A percentile compares a stretch with the other conserved stretches of the same genome.
Evolutionary conservation across 306 rosid genomes (phyloP).

Genomic region (Oemleria cerasiformis): DNA sequence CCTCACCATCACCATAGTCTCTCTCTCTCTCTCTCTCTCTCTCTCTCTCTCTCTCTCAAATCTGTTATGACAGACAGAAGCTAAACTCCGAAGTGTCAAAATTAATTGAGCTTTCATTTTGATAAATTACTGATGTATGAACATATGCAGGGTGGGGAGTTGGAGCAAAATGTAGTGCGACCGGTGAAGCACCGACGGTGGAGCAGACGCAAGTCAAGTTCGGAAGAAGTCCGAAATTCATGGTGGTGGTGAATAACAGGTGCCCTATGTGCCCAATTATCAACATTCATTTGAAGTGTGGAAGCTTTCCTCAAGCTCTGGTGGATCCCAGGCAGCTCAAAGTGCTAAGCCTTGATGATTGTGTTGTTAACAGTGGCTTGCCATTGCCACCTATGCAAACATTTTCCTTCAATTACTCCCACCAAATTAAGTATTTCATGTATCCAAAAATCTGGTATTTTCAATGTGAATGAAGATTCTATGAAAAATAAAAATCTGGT

Average conservation of each 20-base stretch:
- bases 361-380: conserved; percentile 27
- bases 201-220: conserved; percentile 31
- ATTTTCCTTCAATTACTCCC: conserved; percentile 34
- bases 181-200: conserved; percentile 25
- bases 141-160: conserved; percentile 8
- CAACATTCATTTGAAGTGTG: conserved; percentile 37
- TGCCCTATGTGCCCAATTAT: conserved; percentile 43
- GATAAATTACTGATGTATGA: not conserved
- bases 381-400: conserved; percentile 32
- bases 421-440: conserved; percentile 20
- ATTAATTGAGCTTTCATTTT: not conserved
- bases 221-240: conserved; percentile 26
- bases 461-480: conserved; percentile 27
- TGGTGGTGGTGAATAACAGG: conserved; percentile 31
- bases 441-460: conserved; percentile 33
- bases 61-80: too few species aligned
- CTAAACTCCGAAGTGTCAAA: too few species aligned
- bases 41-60: not conserved
- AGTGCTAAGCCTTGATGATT: conserved; percentile 17
- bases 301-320: conserved; percentile 38
- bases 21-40: not conserved
- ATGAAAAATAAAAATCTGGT: too few species aligned
- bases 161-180: conserved; percentile 13
- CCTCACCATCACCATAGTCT: conserved; percentile 12
- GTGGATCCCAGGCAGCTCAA: conserved; percentile 31